These are phyloP conservation scores for Phenoliferia sp. DNA, from an alignment of 1,284 basidiomycete genomes.

Conservation along the genomic window DNA sequence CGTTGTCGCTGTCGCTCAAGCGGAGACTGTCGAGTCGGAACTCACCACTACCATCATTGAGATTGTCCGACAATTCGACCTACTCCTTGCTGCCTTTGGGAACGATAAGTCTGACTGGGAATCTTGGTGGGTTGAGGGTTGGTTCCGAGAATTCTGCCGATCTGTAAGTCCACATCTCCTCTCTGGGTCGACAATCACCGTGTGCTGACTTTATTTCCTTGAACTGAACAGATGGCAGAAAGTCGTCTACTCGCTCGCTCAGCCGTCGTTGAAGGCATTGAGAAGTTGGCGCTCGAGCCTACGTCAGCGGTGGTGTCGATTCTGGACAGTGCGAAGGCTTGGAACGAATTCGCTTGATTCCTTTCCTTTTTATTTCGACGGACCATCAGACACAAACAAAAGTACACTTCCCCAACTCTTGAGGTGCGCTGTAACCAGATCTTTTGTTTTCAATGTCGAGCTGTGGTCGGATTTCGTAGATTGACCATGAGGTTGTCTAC, in stretches of 20 bases:
- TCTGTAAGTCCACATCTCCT: constrained; percentile 50
- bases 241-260: constrained; percentile 1
- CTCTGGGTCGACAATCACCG: not conserved
- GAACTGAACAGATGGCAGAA: not conserved
- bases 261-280: constrained; percentile 9
- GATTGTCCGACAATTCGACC: constrained; percentile 58
- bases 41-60: constrained; percentile 62
- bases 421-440: no score
- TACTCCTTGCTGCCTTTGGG: constrained; percentile 49
- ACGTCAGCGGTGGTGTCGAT: constrained; percentile 10
- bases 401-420: no score
- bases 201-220: not conserved
- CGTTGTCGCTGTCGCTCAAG: constrained; percentile 63
- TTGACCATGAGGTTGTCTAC: no score
- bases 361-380: no score
- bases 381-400: no score
- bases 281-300: constrained; percentile 13
- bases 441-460: no score
- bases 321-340: constrained; percentile 16
- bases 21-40: constrained; percentile 62
- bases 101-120: constrained; percentile 65
- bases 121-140: constrained; percentile 76
- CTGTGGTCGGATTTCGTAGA: no score
- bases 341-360: constrained; percentile 24
- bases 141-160: constrained; percentile 79